Evolutionary conservation across 305 asterid genomes (phyloP), one percentile per base, ranked within the genome.

Genomic region (Fraxinus angustifolia): DNA sequence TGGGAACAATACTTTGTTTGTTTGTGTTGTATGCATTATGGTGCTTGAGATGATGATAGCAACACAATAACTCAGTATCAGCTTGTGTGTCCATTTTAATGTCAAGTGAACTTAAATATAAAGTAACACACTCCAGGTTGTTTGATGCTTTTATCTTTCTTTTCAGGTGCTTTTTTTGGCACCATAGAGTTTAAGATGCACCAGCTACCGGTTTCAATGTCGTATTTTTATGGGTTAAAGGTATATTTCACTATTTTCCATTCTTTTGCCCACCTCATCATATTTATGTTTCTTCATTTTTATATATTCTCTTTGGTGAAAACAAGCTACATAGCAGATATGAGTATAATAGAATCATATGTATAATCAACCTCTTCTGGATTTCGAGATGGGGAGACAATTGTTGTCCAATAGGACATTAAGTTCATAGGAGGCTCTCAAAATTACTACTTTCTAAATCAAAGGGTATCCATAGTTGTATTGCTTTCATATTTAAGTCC

Each of bases 151-250:
- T 65, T 78, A 17, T 45, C 75, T 40, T 65, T 83, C 30, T 36
- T 79, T 73, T 6, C 76, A 82, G 81, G 82, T 74, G 35, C 40
- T 71, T 79, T 65, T 40, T 35, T 75, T 78, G 86, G 87, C 73
- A 71, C 33, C 2, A 8, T n/a, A 40, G 87, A 80, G 34, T 75
- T 60, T 79, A 87, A 83, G 79, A 80, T 73, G 67, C 35, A 50
- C 34, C 83, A 71, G 82, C 75, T 71, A 82, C 78, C 85, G 17
- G 45, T 84, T 81, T 67, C 77, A 48, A 82, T 82, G 58, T 82
- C 89, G 45, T 58, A 75, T 86, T 90, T 83, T 71, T 3, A n/a
- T n/a, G 87, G 88, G 53, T 78, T 79, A 36, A 83, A 88, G 91
- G 91, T 90, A 76, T 67, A 8, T 56, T 77, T 50, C 48, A 19